A percentile compares a stretch with the other conserved stretches of the same genome.
These are phyloP conservation scores for Wolfiporia cocos DNA, from an alignment of 1,284 basidiomycete species.

Conservation along the genomic window DNA sequence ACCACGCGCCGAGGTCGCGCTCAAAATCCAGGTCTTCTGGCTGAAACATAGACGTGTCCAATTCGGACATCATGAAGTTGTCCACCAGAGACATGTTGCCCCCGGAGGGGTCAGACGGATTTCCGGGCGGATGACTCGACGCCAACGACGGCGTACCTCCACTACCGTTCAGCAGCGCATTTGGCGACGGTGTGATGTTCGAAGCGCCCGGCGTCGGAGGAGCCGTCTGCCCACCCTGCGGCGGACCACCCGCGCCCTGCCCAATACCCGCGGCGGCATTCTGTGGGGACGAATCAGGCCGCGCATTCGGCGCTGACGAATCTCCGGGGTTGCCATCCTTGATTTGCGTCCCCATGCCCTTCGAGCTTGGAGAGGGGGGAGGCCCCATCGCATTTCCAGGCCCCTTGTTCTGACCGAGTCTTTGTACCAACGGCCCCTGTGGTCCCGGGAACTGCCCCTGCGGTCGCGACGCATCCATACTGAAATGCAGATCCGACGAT, in stretches of 20 bases:
- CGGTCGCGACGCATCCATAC: conserved; percentile 9
- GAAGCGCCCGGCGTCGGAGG: conserved; percentile 42
- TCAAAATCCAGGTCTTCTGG: conserved; percentile 43
- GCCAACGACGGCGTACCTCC: conserved; percentile 11
- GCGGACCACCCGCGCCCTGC: not conserved
- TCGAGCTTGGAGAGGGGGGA: conserved; percentile 35
- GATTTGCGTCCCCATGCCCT: conserved; percentile 19
- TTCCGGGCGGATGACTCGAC: conserved; percentile 12
- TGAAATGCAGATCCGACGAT: conserved; percentile 7
- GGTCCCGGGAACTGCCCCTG: conserved; percentile 14
- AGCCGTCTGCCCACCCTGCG: conserved; percentile 26
- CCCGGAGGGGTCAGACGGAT: conserved; percentile 9
- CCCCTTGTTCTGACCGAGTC: conserved; percentile 30
- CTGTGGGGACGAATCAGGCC: conserved; percentile 42
- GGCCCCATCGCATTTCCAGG: conserved; percentile 43
- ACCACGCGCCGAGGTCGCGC: conserved; percentile 65
- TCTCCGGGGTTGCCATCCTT: conserved; percentile 21
- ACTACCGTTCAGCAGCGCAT: conserved; percentile 31
- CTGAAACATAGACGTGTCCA: conserved; percentile 37
- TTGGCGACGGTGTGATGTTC: conserved; percentile 38
- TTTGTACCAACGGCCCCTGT: conserved; percentile 17
- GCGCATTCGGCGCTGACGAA: conserved; percentile 13
- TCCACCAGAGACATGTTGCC: conserved; percentile 7
- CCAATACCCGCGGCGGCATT: conserved; percentile 28
- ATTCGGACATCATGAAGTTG: conserved; percentile 12